Conservation (phyloP, 75 land plant genomes). For the Cunninghamia lanceolata region DNA sequence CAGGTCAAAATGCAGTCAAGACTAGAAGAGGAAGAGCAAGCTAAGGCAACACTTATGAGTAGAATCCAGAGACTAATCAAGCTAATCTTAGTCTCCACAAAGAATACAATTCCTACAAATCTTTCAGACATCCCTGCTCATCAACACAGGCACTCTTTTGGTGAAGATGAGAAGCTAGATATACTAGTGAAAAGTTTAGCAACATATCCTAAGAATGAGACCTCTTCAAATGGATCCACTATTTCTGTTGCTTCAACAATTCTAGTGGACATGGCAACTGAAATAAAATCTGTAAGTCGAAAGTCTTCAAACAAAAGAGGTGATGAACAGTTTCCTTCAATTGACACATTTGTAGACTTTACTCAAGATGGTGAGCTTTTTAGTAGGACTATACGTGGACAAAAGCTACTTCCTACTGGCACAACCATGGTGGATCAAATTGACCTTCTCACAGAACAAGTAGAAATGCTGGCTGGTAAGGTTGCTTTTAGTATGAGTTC, state of each 20-base stretch:
- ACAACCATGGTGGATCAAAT: not conserved
- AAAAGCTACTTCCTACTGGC: slow-evolving; percentile 37
- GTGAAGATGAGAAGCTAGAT: slow-evolving; percentile 48
- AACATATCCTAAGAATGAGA: slow-evolving; percentile 17
- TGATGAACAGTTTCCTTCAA: slow-evolving; percentile 47
- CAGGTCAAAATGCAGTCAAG: too few species aligned
- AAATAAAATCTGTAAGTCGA: slow-evolving; percentile 37
- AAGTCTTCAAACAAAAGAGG: too few species aligned
- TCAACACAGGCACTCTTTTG: slow-evolving; percentile 44
- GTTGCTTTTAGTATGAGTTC: too few species aligned
- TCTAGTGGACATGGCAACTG: slow-evolving; percentile 21
- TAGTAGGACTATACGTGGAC: slow-evolving; percentile 32
- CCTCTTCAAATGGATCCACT: too few species aligned
- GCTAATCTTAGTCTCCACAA: too few species aligned
- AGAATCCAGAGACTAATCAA: too few species aligned
- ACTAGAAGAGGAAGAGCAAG: too few species aligned
- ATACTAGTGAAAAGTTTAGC: slow-evolving; percentile 12
- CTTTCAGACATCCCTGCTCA: slow-evolving; percentile 35
- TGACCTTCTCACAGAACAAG: too few species aligned
- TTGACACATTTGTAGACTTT: slow-evolving; percentile 49
- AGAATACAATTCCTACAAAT: too few species aligned
- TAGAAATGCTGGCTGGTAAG: too few species aligned
- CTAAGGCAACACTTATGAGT: too few species aligned
- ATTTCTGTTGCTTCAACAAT: too few species aligned
- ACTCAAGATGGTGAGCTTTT: slow-evolving; percentile 71